Percentiles rank a stretch among this genome's conserved stretches.
phyloP scores from a whole-genome alignment of 495 filamentous ascomycete species.

The Hypoxylon crocopeplum region DNA sequence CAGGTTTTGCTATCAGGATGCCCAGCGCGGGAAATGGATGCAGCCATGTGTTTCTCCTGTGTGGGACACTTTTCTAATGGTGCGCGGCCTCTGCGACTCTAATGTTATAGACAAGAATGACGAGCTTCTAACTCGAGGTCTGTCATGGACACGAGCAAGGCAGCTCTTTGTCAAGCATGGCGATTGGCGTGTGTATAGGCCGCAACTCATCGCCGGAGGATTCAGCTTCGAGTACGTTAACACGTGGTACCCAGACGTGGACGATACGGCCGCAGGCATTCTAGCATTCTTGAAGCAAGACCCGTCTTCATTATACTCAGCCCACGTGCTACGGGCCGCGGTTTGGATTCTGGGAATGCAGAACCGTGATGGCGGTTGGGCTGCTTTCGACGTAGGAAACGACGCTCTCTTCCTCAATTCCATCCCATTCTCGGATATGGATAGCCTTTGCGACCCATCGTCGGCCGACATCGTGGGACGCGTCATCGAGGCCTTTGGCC shows the following conservation, averaged over 20 bases:
- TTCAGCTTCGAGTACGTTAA: slow-evolving; percentile 49
- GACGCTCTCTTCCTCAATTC: slow-evolving; percentile 49
- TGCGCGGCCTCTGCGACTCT: slow-evolving; percentile 37
- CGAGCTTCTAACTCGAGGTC: too few relatives aligned
- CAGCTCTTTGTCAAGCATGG: slow-evolving; percentile 10
- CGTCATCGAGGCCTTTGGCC: slow-evolving; percentile 49
- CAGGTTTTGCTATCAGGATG: slow-evolving; percentile 38
- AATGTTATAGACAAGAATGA: too few relatives aligned
- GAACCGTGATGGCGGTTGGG: slow-evolving; percentile 54
- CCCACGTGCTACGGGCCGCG: slow-evolving; percentile 16
- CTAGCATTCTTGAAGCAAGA: slow-evolving; percentile 45
- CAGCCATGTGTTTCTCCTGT: slow-evolving; percentile 40
- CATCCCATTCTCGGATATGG: slow-evolving; percentile 55
- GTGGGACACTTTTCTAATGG: slow-evolving; percentile 51
- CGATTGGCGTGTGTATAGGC: slow-evolving; percentile 47
- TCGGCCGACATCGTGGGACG: slow-evolving; percentile 46
- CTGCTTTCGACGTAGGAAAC: slow-evolving; percentile 50
- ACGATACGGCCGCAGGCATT: slow-evolving; percentile 50
- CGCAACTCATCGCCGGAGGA: slow-evolving; percentile 35
- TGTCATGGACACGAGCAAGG: too few relatives aligned
- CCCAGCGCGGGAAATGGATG: slow-evolving; percentile 28
- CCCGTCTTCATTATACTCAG: background rate
- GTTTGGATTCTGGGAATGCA: slow-evolving; percentile 56
- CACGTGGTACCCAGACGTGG: slow-evolving; percentile 51
- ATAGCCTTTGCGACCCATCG: slow-evolving; percentile 35